A percentile compares a stretch with the other conserved stretches of the same genome.
Conservation (phyloP, 306 rosid species). For the Lablab purpureus region DNA sequence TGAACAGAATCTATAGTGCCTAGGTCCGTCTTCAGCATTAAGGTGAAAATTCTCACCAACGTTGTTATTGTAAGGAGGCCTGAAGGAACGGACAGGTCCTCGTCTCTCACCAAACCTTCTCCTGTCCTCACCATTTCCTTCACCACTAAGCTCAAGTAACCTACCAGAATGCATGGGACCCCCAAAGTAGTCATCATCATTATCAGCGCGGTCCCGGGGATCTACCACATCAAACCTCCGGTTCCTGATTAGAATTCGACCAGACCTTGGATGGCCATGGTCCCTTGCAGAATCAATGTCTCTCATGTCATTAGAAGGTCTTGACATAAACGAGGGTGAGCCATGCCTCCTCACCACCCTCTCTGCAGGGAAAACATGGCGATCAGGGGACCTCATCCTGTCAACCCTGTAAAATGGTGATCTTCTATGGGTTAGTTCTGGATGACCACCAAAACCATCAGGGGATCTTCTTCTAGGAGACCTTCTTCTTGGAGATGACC, state of each 20-base stretch:
- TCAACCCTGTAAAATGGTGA: slow-evolving; percentile 72
- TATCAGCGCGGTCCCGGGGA: slow-evolving; percentile 69
- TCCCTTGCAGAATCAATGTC: slow-evolving; percentile 76
- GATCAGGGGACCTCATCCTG: slow-evolving; percentile 87
- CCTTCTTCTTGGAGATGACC: slow-evolving; percentile 81
- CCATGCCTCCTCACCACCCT: slow-evolving; percentile 73
- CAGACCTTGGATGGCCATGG: slow-evolving; percentile 76
- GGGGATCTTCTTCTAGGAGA: slow-evolving; percentile 89
- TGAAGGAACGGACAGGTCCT: slow-evolving; percentile 73
- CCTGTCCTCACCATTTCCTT: slow-evolving; percentile 75
- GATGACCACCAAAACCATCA: slow-evolving; percentile 75
- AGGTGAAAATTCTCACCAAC: slow-evolving; percentile 71
- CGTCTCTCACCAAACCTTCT: slow-evolving; percentile 82
- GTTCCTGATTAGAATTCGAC: slow-evolving; percentile 62
- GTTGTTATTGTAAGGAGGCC: slow-evolving; percentile 67
- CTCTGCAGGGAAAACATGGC: slow-evolving; percentile 65
- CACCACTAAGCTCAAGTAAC: slow-evolving; percentile 62
- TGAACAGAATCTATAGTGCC: slow-evolving; percentile 73
- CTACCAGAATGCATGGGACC: slow-evolving; percentile 71
- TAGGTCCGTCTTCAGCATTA: slow-evolving; percentile 66
- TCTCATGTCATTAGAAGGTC: slow-evolving; percentile 72
- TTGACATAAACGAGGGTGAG: slow-evolving; percentile 63
- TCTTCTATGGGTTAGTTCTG: slow-evolving; percentile 66
- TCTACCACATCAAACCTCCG: slow-evolving; percentile 76
- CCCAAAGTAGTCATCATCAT: slow-evolving; percentile 67